Conservation (phyloP, 2,329 filamentous ascomycete genomes). For the Trichophyton mentagrophytes region DNA sequence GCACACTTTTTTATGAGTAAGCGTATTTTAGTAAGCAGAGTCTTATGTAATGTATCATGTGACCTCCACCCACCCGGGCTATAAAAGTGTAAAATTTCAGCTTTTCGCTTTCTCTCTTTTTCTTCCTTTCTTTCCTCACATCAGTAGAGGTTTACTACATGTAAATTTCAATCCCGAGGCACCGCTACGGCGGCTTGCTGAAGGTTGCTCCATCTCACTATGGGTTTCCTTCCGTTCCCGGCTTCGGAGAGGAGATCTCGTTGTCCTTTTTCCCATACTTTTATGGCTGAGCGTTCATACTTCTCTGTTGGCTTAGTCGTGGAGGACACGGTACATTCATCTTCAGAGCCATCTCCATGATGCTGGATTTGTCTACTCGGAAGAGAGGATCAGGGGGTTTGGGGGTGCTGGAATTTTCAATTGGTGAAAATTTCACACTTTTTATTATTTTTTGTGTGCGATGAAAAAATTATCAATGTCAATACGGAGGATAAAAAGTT, state of each 20-base stretch:
- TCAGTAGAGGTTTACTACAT: slow-evolving; percentile 42
- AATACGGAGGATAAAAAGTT: not conserved
- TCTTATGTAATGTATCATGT: not conserved
- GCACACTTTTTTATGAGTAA: not conserved
- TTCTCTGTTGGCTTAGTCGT: slow-evolving; percentile 34
- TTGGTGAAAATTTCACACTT: not conserved
- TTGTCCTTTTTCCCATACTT: slow-evolving; percentile 34
- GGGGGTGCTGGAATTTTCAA: not conserved
- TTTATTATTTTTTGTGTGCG: not conserved
- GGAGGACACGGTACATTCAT: slow-evolving; percentile 35
- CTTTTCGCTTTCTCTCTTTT: slow-evolving; percentile 8
- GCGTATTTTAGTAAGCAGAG: too few species aligned
- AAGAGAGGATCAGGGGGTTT: not conserved
- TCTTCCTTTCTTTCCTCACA: slow-evolving; percentile 33
- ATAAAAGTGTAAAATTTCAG: slow-evolving; percentile 20
- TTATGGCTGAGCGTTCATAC: slow-evolving; percentile 33
- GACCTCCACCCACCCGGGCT: slow-evolving; percentile 2
- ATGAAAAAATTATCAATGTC: not conserved
- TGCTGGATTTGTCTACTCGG: slow-evolving; percentile 2
- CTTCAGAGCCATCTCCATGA: slow-evolving; percentile 13
- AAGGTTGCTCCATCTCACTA: slow-evolving; percentile 34
- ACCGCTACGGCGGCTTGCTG: slow-evolving; percentile 37
- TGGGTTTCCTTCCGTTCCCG: slow-evolving; percentile 41
- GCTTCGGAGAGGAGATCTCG: slow-evolving; percentile 33
- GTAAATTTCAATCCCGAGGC: slow-evolving; percentile 37